phyloP scores from a whole-genome alignment of 805 yeast genomes.

The Cyberlindnera saturnus region DNA sequence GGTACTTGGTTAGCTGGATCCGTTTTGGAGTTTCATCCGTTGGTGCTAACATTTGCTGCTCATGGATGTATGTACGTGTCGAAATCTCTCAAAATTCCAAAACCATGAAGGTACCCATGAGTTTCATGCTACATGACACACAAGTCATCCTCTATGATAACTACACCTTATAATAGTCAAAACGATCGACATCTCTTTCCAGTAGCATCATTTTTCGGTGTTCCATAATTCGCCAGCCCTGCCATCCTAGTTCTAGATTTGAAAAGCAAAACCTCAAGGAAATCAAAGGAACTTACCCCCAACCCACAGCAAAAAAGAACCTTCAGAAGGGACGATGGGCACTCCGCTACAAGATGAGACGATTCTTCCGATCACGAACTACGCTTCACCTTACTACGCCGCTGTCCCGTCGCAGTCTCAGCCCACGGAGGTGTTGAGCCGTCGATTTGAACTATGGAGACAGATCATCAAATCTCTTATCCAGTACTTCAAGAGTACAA shows the following conservation, averaged over 20 bases:
- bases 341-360: conserved; percentile 5
- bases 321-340: too few relatives aligned
- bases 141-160: too few relatives aligned
- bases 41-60: conserved; percentile 53
- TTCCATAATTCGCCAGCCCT: too few relatives aligned
- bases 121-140: too few relatives aligned
- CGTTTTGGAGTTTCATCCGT: conserved; percentile 68
- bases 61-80: conserved; percentile 92
- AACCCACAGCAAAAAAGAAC: too few relatives aligned
- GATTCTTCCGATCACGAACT: conserved; percentile 18
- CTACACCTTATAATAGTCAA: too few relatives aligned
- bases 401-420: conserved; percentile 52
- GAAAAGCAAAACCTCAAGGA: background rate
- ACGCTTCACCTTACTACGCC: conserved; percentile 34
- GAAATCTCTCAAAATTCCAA: conserved; percentile 86
- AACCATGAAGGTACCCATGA: conserved; percentile 38
- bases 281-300: too few relatives aligned
- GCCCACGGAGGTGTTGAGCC: conserved; percentile 83
- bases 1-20: conserved; percentile 54
- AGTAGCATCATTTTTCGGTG: too few relatives aligned
- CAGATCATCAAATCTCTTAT: conserved; percentile 69
- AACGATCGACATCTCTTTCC: too few relatives aligned
- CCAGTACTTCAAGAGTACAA: conserved; percentile 68
- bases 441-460: conserved; percentile 83
- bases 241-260: background rate